Conservation (phyloP, 257 asterid species). For the Fraxinus excelsior region DNA sequence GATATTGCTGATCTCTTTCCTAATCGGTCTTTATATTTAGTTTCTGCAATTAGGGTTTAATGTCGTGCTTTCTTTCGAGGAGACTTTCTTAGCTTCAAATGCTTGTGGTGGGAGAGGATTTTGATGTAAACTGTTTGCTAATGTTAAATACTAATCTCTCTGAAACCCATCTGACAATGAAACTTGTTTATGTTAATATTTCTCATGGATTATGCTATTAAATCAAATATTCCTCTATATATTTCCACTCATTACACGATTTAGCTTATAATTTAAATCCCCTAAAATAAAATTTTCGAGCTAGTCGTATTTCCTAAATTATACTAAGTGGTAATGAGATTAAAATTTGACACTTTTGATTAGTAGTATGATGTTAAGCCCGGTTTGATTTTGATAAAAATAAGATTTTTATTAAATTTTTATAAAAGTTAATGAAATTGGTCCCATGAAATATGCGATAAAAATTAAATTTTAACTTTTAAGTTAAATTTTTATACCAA, state of each 20-base stretch:
- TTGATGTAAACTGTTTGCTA: conserved; percentile 30
- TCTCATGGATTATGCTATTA: not conserved
- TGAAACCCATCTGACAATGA: conserved; percentile 31
- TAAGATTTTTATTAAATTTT: too few relatives aligned
- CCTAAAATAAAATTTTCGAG: not conserved
- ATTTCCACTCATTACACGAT: not conserved
- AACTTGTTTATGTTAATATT: conserved; percentile 21
- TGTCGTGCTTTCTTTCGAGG: conserved; percentile 19
- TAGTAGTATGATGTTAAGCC: too few relatives aligned
- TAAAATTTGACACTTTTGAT: too few relatives aligned
- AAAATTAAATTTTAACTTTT: too few relatives aligned
- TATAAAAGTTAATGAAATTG: too few relatives aligned
- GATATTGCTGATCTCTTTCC: conserved; percentile 2
- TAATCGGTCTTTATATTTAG: conserved; percentile 26
- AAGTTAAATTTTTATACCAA: too few relatives aligned
- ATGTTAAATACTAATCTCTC: conserved; percentile 38
- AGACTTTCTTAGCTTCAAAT: conserved; percentile 33
- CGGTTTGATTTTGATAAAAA: too few relatives aligned
- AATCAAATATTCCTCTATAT: not conserved
- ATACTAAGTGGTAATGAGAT: too few relatives aligned
- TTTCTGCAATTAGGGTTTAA: conserved; percentile 34
- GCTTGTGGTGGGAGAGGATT: conserved; percentile 45
- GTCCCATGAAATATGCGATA: too few relatives aligned
- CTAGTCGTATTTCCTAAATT: not conserved
- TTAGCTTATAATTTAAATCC: not conserved